Conservation (phyloP, 2,329 filamentous ascomycete genomes). For the Dothidotthia symphoricarpi region DNA sequence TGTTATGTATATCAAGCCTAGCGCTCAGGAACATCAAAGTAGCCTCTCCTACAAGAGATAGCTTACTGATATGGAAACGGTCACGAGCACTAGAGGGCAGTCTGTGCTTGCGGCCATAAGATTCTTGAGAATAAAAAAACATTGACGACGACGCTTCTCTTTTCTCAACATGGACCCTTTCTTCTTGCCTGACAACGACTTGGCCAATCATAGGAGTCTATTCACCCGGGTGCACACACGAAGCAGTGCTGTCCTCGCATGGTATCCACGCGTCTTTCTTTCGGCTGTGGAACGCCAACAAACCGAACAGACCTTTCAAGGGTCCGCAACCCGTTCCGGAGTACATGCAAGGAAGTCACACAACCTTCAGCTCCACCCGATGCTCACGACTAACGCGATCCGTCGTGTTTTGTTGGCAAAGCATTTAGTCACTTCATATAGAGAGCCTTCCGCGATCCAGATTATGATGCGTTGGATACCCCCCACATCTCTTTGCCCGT, state of each 20-base stretch:
- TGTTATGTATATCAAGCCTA: no score
- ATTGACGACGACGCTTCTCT: not conserved
- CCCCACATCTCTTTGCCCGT: constrained; percentile 10
- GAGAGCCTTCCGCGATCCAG: constrained; percentile 11
- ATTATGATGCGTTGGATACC: constrained; percentile 11
- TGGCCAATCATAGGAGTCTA: not conserved
- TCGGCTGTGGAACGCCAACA: constrained; percentile 21
- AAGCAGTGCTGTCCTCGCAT: constrained; percentile 11
- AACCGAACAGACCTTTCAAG: constrained; percentile 7
- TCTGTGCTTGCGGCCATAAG: constrained; percentile 1
- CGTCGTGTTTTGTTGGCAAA: constrained; percentile 10
- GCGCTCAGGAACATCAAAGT: no score
- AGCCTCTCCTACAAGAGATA: no score
- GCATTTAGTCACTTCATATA: constrained; percentile 18
- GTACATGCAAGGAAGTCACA: constrained; percentile 20
- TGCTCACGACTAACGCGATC: constrained; percentile 6
- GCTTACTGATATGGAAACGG: no score
- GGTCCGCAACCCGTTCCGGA: constrained; percentile 11
- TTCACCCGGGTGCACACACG: not conserved
- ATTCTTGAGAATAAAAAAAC: not conserved
- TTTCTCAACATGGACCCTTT: not conserved
- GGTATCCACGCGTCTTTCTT: constrained; percentile 13
- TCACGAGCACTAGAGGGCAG: not conserved
- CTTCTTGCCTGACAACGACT: not conserved
- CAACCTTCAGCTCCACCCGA: constrained; percentile 20